Evolutionary conservation across 1,284 basidiomycete genomes (phyloP).

Genomic region (Cryptococcus sp.): DNA sequence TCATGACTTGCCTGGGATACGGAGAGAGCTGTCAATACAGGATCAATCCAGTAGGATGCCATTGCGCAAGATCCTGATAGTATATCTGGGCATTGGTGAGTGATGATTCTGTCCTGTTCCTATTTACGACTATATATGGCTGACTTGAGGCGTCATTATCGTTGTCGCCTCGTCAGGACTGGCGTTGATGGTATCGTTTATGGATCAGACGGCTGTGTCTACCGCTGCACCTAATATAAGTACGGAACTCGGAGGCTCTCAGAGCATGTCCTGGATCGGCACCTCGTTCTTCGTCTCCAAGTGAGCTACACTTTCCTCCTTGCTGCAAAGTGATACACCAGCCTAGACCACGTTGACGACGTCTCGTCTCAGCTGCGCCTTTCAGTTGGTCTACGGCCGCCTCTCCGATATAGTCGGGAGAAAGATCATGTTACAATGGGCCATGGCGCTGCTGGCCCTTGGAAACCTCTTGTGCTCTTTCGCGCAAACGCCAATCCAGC

Average conservation of each 20-base stretch:
- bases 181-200: conserved; percentile 38
- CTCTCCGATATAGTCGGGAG: conserved; percentile 42
- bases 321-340: neutral
- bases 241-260: conserved; percentile 25
- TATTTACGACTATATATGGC: neutral
- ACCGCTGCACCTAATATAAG: conserved; percentile 40
- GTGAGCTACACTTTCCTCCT: conserved; percentile 16
- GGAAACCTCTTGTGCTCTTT: conserved; percentile 41
- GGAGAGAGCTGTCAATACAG: conserved; percentile 19
- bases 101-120: neutral
- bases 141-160: neutral
- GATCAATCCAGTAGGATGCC: conserved; percentile 35
- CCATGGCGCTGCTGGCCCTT: conserved; percentile 29
- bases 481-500: conserved; percentile 37
- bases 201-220: conserved; percentile 41
- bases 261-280: conserved; percentile 40
- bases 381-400: conserved; percentile 42
- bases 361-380: conserved; percentile 23
- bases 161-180: conserved; percentile 8
- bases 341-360: neutral
- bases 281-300: conserved; percentile 41
- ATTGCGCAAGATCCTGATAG: conserved; percentile 22
- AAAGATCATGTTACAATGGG: conserved; percentile 34
- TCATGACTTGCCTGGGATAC: neutral
- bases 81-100: conserved; percentile 38